Conservation (phyloP, 2,329 filamentous ascomycete species). For the Phyllosticta citribraziliensis region DNA sequence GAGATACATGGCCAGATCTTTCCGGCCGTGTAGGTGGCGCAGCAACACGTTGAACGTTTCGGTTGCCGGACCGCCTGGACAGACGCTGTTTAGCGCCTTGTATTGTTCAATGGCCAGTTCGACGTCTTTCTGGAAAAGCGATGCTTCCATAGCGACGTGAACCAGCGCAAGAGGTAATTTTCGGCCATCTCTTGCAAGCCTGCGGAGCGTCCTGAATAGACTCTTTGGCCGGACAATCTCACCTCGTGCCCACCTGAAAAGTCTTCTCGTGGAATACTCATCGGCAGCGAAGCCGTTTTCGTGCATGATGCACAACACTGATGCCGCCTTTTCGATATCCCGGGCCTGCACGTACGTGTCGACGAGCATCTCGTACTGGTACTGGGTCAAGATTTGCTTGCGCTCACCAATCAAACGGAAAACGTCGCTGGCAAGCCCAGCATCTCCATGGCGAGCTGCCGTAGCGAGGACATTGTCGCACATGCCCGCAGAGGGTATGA, state of each 20-base stretch:
- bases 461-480: constrained; percentile 61
- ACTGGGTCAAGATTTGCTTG: constrained; percentile 46
- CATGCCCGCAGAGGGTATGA: constrained; percentile 55
- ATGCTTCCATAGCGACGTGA: constrained; percentile 45
- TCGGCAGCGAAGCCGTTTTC: constrained; percentile 50
- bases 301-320: constrained; percentile 64
- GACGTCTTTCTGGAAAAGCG: constrained; percentile 35
- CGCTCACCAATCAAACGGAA: constrained; percentile 55
- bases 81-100: constrained; percentile 48
- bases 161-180: constrained; percentile 42
- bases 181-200: constrained; percentile 41
- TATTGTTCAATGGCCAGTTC: constrained; percentile 49
- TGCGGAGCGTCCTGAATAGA: constrained; percentile 48
- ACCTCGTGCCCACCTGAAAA: constrained; percentile 48
- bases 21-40: constrained; percentile 39
- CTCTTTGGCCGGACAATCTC: constrained; percentile 35
- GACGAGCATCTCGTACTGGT: constrained; percentile 74
- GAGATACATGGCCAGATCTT: constrained; percentile 50
- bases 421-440: constrained; percentile 58
- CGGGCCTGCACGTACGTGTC: constrained; percentile 54
- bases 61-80: constrained; percentile 34
- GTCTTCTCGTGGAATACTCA: constrained; percentile 50
- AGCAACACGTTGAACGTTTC: constrained; percentile 55
- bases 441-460: constrained; percentile 59
- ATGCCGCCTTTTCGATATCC: constrained; percentile 57